phyloP scores from a whole-genome alignment of 1,284 basidiomycete genomes.

The Boletus coffeatus region DNA sequence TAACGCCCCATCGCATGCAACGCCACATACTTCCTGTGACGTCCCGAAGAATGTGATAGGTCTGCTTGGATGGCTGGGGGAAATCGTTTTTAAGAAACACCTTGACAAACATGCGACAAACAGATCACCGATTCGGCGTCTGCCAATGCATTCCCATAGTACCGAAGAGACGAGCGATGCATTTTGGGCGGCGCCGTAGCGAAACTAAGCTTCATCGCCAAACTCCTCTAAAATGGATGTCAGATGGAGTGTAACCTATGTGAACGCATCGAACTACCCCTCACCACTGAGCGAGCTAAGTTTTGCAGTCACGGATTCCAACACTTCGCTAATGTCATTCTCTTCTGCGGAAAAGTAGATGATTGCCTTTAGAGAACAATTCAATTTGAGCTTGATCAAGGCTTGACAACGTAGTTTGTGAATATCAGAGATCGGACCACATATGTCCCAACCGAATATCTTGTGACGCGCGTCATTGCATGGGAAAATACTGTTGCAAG shows the following conservation, averaged over 20 bases:
- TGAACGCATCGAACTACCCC: background rate
- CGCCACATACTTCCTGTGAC: conserved; percentile 5
- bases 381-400: background rate
- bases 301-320: background rate
- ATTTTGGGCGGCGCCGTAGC: background rate
- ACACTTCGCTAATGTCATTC: background rate
- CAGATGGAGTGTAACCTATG: background rate
- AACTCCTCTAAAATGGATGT: background rate
- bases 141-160: no score
- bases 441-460: conserved; percentile 9
- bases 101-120: background rate
- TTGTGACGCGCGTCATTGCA: conserved; percentile 1
- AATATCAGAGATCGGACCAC: conserved; percentile 1
- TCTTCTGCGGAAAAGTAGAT: background rate
- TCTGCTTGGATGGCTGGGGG: conserved; percentile 8
- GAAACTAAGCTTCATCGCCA: conserved; percentile 4
- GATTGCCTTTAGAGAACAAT: background rate
- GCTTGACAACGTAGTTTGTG: conserved; percentile 9
- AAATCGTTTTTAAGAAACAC: background rate
- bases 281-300: background rate
- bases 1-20: background rate
- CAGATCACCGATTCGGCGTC: conserved; percentile 6
- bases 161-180: conserved; percentile 4
- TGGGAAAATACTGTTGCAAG: background rate
- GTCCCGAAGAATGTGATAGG: conserved; percentile 1